Conservation (phyloP, 768 basidiomycete genomes). For the Neoboletus magnificus region DNA sequence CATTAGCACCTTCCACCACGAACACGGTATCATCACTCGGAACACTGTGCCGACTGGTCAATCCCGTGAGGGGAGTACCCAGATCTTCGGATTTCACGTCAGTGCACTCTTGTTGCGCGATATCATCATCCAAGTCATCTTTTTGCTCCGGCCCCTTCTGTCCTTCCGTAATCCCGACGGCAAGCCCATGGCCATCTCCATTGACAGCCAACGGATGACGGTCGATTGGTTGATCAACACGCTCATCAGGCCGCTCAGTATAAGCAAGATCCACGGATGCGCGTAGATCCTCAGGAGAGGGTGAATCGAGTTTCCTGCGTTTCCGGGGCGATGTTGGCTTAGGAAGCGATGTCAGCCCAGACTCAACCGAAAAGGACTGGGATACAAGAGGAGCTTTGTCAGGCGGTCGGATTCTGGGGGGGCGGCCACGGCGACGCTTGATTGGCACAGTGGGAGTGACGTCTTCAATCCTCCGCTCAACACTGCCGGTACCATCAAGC, state of each 20-base stretch:
- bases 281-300: slow-evolving; percentile 24
- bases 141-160: background rate
- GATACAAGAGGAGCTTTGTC: background rate
- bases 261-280: slow-evolving; percentile 4
- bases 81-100: slow-evolving; percentile 52
- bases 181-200: slow-evolving; percentile 9
- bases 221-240: slow-evolving; percentile 4
- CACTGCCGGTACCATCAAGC: slow-evolving; percentile 3
- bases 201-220: slow-evolving; percentile 6
- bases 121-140: background rate
- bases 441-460: background rate
- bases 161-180: background rate
- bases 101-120: slow-evolving; percentile 9
- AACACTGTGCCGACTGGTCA: slow-evolving; percentile 51
- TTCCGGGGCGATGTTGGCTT: slow-evolving; percentile 37
- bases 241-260: slow-evolving; percentile 2
- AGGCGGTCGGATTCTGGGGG: slow-evolving; percentile 23
- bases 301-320: slow-evolving; percentile 42
- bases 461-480: slow-evolving; percentile 4
- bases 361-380: slow-evolving; percentile 4
- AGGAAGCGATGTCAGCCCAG: slow-evolving; percentile 11
- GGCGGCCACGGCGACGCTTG: slow-evolving; percentile 37
- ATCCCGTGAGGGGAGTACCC: slow-evolving; percentile 48
- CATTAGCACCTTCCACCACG: slow-evolving; percentile 31
- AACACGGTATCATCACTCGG: slow-evolving; percentile 58